Base-by-base conservation (phyloP, 768 basidiomycete genomes). In the Rossbeevera mucosa region DNA sequence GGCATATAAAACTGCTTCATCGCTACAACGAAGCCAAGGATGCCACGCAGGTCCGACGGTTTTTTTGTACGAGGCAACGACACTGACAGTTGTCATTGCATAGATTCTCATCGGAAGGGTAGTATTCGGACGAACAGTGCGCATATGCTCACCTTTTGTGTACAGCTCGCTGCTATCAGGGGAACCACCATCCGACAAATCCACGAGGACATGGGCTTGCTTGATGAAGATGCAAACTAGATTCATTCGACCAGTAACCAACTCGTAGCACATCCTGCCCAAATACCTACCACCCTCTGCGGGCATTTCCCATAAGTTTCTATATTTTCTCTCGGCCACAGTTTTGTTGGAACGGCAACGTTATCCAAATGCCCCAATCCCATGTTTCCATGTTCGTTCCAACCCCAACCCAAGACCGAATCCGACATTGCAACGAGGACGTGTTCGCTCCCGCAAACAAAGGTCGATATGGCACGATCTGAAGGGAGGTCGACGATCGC, bases 351-450 rank as follows among this genome's bases (percentile, higher is more conserved):
- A 14, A 63, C 24, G 7, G 60, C 54, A 8, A 80, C 68, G 59
- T 93, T 85, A 3, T 74, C 70, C 4, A 80, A 80, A 30, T 76
- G 72, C 0, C 83, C 86, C 21, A 81, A 62, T 0, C 90, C 93
- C 24, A 97, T 74, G 67, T 96, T 98, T 7, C 95, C 95, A 64
- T 97, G 95, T 67, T 98, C 95, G 67, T 97, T 98, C 94, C 95
- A 98, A 0, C 95, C 95, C 91, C 94, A 96, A 0, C 82, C 89
- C 81, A 83, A 89, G 0, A 94, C 78, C 8, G 53, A 42, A 21
- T 48, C 25, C 4, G 56, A 47, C 47, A 54, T 51, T 2, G 75
- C 59, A 16, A 69, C 69, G 8, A 96, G 69, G 3, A 91, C 79
- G 68, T 97, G 94, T 67, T 97, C 94, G 59, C 88, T 91, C 18